phyloP scores from a whole-genome alignment of 2,329 filamentous ascomycete species.

The Arthrinium phaeospermum region DNA sequence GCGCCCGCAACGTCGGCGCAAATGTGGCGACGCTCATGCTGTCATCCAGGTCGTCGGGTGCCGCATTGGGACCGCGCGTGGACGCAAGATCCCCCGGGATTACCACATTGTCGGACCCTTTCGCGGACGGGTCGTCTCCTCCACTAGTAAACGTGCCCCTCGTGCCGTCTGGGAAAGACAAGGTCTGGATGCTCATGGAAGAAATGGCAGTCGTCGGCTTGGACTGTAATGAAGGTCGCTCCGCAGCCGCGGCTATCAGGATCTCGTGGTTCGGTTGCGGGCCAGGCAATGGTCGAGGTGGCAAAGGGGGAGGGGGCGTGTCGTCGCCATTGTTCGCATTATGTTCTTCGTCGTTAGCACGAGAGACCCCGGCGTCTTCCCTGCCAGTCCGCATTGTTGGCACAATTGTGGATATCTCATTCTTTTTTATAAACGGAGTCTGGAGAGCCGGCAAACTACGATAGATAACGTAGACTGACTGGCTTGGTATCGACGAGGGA shows the following conservation, averaged over 20 bases:
- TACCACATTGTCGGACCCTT: constrained; percentile 39
- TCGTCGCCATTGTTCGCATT: constrained; percentile 40
- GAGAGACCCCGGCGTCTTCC: constrained; percentile 39
- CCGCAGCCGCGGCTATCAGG: constrained; percentile 26
- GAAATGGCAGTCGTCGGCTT: constrained; percentile 86
- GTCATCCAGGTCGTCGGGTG: constrained; percentile 62
- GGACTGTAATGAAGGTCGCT: constrained; percentile 53
- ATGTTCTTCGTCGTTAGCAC: constrained; percentile 22
- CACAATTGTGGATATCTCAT: constrained; percentile 24
- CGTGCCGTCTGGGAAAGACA: constrained; percentile 73
- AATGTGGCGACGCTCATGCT: constrained; percentile 70
- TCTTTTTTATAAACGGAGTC: not conserved
- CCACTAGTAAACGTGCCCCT: constrained; percentile 64
- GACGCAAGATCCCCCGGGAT: constrained; percentile 31
- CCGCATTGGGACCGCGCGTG: constrained; percentile 33
- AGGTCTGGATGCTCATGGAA: constrained; percentile 78
- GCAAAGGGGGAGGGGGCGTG: constrained; percentile 59
- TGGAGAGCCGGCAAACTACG: not conserved
- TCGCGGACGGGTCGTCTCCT: constrained; percentile 35
- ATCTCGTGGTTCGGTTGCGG: constrained; percentile 38
- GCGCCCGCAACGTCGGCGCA: constrained; percentile 65
- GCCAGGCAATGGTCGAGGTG: constrained; percentile 49
- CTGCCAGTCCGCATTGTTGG: constrained; percentile 35
- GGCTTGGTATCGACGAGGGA: not conserved
- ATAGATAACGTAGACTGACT: not conserved